Evolutionary conservation across 169 alveolate genomes (phyloP), one percentile per base, ranked within the genome.

Genomic region (Eimeria mitis): DNA sequence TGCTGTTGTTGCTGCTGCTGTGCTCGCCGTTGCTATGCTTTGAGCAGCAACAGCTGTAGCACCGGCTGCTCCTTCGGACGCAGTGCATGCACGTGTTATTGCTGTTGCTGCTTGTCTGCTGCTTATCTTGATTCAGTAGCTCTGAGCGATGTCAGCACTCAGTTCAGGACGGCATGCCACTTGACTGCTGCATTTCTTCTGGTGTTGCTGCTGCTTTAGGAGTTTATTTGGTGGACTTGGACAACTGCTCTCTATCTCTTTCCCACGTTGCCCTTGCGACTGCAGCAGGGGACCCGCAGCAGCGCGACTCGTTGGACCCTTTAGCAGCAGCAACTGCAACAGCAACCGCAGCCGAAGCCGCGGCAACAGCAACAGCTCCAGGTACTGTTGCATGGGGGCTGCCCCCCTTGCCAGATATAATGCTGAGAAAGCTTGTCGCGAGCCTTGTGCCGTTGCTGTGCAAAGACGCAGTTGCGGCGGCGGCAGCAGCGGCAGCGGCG

Each of bases 401-500:
- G 75, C 90, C 90, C 11, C 76, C 90, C 16, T 16, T 83, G 90
- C 90, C 90, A 83, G 73, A 52, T 37, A 54, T 61, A n/a, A 52
- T 83, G 76, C 90, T 83, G 47, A 47, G 90, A 59, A 54, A 83
- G 56, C 90, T 83, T 42, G 54, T 83, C 42, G 70, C 71, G 76
- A 52, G 75, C 75, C 90, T 83, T 21, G 90, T 83, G 73, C 90
- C 90, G 16, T 34, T 83, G 16, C 90, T 83, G 70, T 83, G 90
- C 73, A 54, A 61, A 83, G 90, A 83, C 16, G 70, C 49, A 83
- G 76, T 83, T 83, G 90, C 75, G 75, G 90, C 76, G 11, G 90
- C 90, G 7, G 90, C 90, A 56, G 90, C 90, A 21, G 90, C 90
- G 9, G 90, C 90, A 9, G 90, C 90, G 9, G 90, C 90, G 47